Base-by-base conservation (phyloP, 257 asterid genomes). In the Mitragyna speciosa region DNA sequence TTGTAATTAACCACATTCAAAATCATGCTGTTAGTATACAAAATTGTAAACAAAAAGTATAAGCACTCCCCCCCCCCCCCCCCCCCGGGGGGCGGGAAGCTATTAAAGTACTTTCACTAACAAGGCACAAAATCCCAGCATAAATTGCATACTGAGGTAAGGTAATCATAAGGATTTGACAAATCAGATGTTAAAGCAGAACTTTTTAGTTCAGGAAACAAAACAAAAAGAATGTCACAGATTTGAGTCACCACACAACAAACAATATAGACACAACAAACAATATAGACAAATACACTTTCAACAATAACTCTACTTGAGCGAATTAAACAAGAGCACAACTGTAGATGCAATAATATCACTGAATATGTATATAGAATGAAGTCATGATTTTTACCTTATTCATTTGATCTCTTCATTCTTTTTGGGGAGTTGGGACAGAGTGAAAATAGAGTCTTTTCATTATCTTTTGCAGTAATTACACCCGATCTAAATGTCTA, bases 1-100 rank as follows among this genome's bases (percentile, higher is more conserved):
- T 98, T 93, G 95, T 76, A 88, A 36, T 36, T 36, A 22, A 83
- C 70, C 45, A 68, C 54, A 86, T 45, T 17, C 70, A 33, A 28
- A 76, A 72, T 33, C 58, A 66, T 36, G n/a, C 3, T 26, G 43
- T 56, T n/a, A 28, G 79, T 51, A 31, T 14, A 45, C 51, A 26
- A 52, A 48, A 26, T n/a, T 7, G 4, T 56, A 64, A 66, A 0
- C 33, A n/a, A 49, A 66, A 20, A 41, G 30, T 36, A 1, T 36
- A 49, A 66, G 12, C 7, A 19, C n/a, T 31, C 31, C 11, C 12
- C 16, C 52, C 8, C n/a, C 19, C n/a, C n/a, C n/a, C n/a, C n/a
- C n/a, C n/a, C n/a, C n/a, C n/a, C n/a, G n/a, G n/a, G n/a, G n/a
- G n/a, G n/a, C n/a, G n/a, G n/a, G 68, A 65, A 41, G 17, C 20